Percentiles rank a stretch among this genome's conserved stretches.
Conservation (phyloP, 1,139 yeast species). For the Pichia sp. region DNA sequence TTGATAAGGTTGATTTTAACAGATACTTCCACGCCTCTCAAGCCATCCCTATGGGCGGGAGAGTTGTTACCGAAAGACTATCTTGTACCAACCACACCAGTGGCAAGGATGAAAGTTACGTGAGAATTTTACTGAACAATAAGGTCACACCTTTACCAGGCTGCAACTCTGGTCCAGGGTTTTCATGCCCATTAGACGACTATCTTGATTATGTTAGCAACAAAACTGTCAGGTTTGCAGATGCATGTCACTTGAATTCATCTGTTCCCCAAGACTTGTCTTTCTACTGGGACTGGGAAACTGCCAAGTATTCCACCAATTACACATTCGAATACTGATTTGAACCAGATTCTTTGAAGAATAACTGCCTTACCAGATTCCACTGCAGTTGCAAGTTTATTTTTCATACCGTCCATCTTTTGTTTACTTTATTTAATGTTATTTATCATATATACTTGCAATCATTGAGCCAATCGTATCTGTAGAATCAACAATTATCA, state of each 20-base stretch:
- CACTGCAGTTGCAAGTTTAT: neutral
- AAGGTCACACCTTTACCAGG: constrained; percentile 48
- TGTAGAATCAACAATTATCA: neutral
- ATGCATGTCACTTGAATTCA: constrained; percentile 1
- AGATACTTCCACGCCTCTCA: constrained; percentile 21
- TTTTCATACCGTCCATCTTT: too few species aligned
- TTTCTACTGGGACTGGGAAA: constrained; percentile 5
- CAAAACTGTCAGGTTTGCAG: neutral
- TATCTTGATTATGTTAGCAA: neutral
- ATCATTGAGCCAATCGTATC: neutral
- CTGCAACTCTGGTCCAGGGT: constrained; percentile 52
- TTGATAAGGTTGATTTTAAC: constrained; percentile 34
- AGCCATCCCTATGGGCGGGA: constrained; percentile 51
- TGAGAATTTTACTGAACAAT: constrained; percentile 38
- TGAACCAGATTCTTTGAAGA: neutral
- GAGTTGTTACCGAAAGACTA: constrained; percentile 45
- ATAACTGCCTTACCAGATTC: neutral
- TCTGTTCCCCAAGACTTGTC: constrained; percentile 31
- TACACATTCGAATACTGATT: neutral
- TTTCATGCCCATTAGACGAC: constrained; percentile 35
- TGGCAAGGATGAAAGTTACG: constrained; percentile 16
- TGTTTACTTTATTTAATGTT: neutral
- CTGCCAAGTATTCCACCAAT: neutral
- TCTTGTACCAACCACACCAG: constrained; percentile 31
- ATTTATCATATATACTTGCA: neutral